Base-by-base conservation (phyloP, 768 basidiomycete genomes). In the Ramaria sp. region DNA sequence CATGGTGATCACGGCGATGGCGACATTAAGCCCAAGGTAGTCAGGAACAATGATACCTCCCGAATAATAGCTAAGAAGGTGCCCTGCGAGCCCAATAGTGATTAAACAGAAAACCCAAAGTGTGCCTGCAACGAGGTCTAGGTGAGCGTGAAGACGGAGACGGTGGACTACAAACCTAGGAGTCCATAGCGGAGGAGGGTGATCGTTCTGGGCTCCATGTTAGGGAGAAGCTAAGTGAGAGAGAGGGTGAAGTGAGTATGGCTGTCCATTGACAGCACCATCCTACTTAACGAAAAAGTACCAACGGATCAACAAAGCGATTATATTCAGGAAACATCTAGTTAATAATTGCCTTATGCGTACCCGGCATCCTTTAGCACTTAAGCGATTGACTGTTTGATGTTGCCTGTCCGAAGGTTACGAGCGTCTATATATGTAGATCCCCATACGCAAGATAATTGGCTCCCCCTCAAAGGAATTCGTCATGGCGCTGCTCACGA, bases 21-120 rank as follows among this genome's bases (percentile, higher is more conserved):
- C 64, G 30, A 72, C 13, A 20, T 55, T 64, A 13, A 73, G 59
- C 5, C 58, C 59, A 47, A 58, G 55, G 39, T 64, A 73, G 13
- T 27, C 45, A n/a, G 22, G 28, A 16, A 47, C 45, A 13, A 47
- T 16, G n/a, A 9, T 1, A 10, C 39, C 39, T 10, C 2, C 2
- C 2, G 39, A 2, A 30, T 10, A 3, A 2, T 1, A 1, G n/a
- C 25, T 16, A 10, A 47, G 25, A 24, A 47, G 45, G 28, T n/a
- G 7, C 3, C 45, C 45, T 5, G 45, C 8, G 22, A 47, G 25
- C 22, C 25, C 45, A 5, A 47, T 12, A 12, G 20, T 24, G 20
- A 47, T 47, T 1, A 47, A 12, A 25, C 25, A 15, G 8, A 47
- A 30, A 16, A 30, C 3, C 15, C 25, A n/a, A 1, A 47, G 45